Conservation (phyloP, 2,329 filamentous ascomycete species). For the Didymella glomerata region DNA sequence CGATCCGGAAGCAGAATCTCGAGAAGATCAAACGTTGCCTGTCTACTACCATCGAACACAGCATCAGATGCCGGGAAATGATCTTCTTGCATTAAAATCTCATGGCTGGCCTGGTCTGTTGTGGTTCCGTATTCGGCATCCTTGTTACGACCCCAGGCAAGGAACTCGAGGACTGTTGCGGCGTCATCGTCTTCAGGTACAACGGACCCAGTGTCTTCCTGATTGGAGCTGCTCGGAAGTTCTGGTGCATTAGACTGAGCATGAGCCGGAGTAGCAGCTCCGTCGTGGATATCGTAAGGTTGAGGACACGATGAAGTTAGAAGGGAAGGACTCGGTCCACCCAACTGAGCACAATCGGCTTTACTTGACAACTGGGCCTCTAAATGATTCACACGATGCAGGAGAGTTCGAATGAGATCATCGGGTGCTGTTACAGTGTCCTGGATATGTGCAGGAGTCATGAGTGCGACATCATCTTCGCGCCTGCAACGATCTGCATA, state of each 20-base stretch:
- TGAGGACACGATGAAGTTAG: background rate
- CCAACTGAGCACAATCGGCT: too few relatives aligned
- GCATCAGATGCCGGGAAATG: too few relatives aligned
- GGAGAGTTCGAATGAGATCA: background rate
- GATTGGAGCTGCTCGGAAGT: background rate
- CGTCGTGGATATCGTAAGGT: background rate
- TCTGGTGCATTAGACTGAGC: background rate
- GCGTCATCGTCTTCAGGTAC: conserved; percentile 42
- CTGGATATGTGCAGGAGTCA: background rate
- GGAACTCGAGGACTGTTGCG: conserved; percentile 58
- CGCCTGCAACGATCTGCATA: conserved; percentile 6
- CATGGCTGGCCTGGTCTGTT: conserved; percentile 29
- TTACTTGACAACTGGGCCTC: background rate
- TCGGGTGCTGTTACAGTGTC: background rate
- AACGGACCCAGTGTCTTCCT: background rate
- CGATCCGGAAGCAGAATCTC: conserved; percentile 2
- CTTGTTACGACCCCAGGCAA: conserved; percentile 60
- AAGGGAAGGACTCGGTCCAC: too few relatives aligned
- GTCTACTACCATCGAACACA: background rate
- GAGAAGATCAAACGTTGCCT: conserved; percentile 1
- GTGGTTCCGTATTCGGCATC: conserved; percentile 37
- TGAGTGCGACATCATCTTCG: conserved; percentile 5
- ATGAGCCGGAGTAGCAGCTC: background rate
- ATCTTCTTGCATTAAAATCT: background rate
- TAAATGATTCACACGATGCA: conserved; percentile 5